Evolutionary conservation across 495 filamentous ascomycete species (phyloP).

Genomic region (Aspergillus haitiensis): DNA sequence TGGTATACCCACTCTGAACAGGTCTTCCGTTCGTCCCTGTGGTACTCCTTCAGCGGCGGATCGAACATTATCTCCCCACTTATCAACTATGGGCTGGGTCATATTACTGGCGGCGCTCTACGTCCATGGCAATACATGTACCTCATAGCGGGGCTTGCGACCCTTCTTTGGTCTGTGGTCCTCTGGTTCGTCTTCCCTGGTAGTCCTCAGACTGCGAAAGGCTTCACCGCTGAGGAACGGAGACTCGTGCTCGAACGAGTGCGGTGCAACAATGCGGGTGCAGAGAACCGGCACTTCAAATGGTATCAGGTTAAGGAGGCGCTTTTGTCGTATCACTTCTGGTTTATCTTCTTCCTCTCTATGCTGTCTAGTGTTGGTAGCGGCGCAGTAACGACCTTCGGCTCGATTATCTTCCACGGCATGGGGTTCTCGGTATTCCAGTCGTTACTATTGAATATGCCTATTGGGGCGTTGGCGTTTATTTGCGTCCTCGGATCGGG

Average conservation of each 20-base stretch:
- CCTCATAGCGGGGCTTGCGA: constrained; percentile 10
- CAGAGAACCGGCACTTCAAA: constrained; percentile 13
- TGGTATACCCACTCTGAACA: constrained; percentile 20
- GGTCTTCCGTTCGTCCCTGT: constrained; percentile 16
- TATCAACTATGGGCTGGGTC: constrained; percentile 15
- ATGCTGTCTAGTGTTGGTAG: constrained; percentile 5
- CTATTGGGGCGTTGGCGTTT: constrained; percentile 13
- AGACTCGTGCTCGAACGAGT: constrained; percentile 7
- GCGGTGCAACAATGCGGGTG: constrained; percentile 12
- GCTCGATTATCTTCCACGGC: constrained; percentile 12
- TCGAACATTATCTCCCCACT: constrained; percentile 19
- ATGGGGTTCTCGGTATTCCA: constrained; percentile 18
- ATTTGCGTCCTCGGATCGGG: constrained; percentile 13
- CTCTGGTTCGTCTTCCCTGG: constrained; percentile 15
- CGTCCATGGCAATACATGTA: constrained; percentile 12
- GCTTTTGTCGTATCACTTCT: constrained; percentile 12
- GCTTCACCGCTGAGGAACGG: constrained; percentile 14
- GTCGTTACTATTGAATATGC: constrained; percentile 15
- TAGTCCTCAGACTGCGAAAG: constrained; percentile 1
- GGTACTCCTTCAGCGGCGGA: constrained; percentile 20
- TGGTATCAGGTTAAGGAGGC: constrained; percentile 11
- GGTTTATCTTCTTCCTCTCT: constrained; percentile 15
- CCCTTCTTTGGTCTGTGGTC: not conserved
- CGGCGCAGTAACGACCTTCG: constrained; percentile 13
- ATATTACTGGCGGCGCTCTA: constrained; percentile 12